Percentiles rank a stretch among this genome's conserved stretches.
phyloP scores from a whole-genome alignment of 192 early-diverging fungal species.

The Diversispora eburnea region DNA sequence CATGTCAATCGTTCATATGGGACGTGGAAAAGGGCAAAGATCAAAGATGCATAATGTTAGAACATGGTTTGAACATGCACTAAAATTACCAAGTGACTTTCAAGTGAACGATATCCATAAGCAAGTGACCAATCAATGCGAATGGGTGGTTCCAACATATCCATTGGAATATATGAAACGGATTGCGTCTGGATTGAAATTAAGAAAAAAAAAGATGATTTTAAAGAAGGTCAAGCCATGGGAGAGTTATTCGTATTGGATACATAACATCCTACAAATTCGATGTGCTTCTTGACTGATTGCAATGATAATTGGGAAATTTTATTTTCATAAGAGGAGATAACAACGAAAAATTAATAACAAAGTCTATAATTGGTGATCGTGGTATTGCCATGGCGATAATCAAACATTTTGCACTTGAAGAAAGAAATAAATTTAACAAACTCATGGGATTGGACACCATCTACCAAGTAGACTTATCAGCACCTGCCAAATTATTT shows the following conservation, averaged over 20 bases:
- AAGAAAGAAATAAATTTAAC: background rate
- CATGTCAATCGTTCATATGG: background rate
- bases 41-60: constrained; percentile 7
- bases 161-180: background rate
- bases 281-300: constrained; percentile 8
- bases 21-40: background rate
- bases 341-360: constrained; percentile 3
- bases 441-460: background rate
- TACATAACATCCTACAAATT: background rate
- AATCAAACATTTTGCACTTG: constrained; percentile 16
- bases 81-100: background rate
- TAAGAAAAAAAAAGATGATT: background rate
- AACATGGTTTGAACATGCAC: constrained; percentile 8
- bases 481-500: background rate
- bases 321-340: background rate
- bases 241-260: constrained; percentile 14
- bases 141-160: constrained; percentile 1
- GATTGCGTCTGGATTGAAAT: constrained; percentile 1
- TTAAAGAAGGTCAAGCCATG: background rate
- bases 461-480: background rate
- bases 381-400: constrained; percentile 15
- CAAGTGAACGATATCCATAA: background rate
- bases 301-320: constrained; percentile 24
- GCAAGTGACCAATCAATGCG: background rate
- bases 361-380: constrained; percentile 1